These are phyloP conservation scores for Rhizopogon vulgaris DNA, from an alignment of 768 basidiomycete species.

Conservation along the genomic window DNA sequence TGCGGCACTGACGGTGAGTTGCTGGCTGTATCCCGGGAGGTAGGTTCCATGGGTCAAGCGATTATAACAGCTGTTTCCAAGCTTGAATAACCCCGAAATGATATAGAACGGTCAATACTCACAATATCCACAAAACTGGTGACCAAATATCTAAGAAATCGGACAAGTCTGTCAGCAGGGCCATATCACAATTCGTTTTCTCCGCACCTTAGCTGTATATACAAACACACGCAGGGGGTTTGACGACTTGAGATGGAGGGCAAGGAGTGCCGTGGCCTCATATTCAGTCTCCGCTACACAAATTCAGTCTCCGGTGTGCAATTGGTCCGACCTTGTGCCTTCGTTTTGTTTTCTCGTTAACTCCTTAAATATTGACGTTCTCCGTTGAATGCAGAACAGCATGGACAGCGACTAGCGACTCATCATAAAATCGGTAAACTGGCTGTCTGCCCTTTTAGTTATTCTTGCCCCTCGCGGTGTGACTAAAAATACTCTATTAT, in stretches of 20 bases:
- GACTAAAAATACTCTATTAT: not conserved
- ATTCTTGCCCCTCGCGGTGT: not conserved
- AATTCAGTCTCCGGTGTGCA: not conserved
- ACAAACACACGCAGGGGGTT: not conserved
- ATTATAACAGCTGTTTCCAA: constrained; percentile 11
- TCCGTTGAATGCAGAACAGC: too few species aligned
- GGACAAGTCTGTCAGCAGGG: not conserved
- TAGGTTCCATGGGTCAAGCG: constrained; percentile 40
- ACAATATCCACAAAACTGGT: not conserved
- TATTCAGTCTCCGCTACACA: constrained; percentile 10
- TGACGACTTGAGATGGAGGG: constrained; percentile 9
- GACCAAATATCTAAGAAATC: not conserved
- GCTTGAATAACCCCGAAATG: constrained; percentile 21
- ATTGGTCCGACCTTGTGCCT: too few species aligned
- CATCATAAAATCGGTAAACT: too few species aligned
- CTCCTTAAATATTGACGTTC: too few species aligned
- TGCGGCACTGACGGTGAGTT: constrained; percentile 27
- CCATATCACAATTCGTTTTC: too few species aligned
- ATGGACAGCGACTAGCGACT: too few species aligned
- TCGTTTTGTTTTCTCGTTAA: too few species aligned
- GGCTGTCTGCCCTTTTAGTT: not conserved
- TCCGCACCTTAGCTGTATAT: not conserved
- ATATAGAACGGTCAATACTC: not conserved
- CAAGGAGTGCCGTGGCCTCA: constrained; percentile 22
- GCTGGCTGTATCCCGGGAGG: constrained; percentile 40